Evolutionary conservation across 768 basidiomycete genomes (phyloP).

Genomic region (Lactarius deliciosus): DNA sequence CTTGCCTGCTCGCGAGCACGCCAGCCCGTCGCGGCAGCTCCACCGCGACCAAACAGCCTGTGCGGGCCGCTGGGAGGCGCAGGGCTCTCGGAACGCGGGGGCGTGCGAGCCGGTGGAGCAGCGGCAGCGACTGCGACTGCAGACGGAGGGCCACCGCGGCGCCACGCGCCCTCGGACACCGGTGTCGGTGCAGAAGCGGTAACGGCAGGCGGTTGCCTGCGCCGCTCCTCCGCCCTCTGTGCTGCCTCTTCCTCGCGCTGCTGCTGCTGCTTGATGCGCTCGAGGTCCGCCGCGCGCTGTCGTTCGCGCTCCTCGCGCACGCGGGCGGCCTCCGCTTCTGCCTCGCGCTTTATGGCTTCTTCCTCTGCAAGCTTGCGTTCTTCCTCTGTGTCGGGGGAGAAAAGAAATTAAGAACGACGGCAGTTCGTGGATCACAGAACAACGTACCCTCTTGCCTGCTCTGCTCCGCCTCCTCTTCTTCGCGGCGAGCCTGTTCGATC

Average conservation of each 20-base stretch:
- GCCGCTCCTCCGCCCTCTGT: constrained; percentile 42
- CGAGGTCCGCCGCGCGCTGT: constrained; percentile 50
- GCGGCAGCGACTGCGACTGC: constrained; percentile 31
- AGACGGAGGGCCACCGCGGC: constrained; percentile 21
- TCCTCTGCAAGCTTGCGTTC: constrained; percentile 34
- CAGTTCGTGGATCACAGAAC: constrained; percentile 7
- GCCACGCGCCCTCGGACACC: constrained; percentile 34
- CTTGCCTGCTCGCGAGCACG: constrained; percentile 55
- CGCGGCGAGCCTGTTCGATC: constrained; percentile 39
- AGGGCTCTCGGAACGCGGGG: constrained; percentile 57
- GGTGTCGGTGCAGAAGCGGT: constrained; percentile 35
- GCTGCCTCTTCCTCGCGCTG: constrained; percentile 60
- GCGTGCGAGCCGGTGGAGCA: constrained; percentile 32
- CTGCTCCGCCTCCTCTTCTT: constrained; percentile 44
- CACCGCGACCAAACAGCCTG: constrained; percentile 27
- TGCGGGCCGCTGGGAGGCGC: constrained; percentile 36
- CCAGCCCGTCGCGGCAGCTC: constrained; percentile 51
- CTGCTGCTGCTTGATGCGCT: constrained; percentile 56
- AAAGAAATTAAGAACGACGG: background rate
- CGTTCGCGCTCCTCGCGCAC: constrained; percentile 53
- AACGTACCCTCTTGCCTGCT: constrained; percentile 53
- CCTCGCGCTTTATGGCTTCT: constrained; percentile 51
- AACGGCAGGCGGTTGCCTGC: constrained; percentile 37
- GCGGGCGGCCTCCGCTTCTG: constrained; percentile 54
- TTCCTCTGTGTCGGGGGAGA: constrained; percentile 32